phyloP scores from a whole-genome alignment of 768 basidiomycete genomes.

The Tylopilus felleus region DNA sequence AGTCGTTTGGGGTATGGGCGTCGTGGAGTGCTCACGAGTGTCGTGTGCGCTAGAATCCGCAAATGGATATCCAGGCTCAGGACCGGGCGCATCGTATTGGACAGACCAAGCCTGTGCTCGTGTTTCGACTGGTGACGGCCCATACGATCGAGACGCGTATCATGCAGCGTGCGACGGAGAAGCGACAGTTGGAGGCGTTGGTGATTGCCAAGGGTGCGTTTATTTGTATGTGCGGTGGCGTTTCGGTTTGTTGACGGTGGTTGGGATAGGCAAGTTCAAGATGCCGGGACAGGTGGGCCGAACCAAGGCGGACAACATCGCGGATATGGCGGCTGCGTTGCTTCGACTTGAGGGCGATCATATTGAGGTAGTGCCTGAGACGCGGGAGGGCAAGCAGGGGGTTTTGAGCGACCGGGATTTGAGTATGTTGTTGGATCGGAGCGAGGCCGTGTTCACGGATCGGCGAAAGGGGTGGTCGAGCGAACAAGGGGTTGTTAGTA shows the following conservation, averaged over 20 bases:
- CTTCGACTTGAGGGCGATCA: constrained; percentile 84
- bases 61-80: constrained; percentile 95
- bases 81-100: constrained; percentile 96
- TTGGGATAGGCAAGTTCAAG: constrained; percentile 70
- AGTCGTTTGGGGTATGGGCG: neutral
- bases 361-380: constrained; percentile 79
- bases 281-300: constrained; percentile 57
- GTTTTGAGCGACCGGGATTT: constrained; percentile 84
- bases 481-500: constrained; percentile 7
- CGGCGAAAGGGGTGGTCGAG: constrained; percentile 76
- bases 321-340: constrained; percentile 77
- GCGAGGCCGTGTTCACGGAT: constrained; percentile 66
- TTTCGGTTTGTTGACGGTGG: neutral
- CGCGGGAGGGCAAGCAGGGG: constrained; percentile 56
- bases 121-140: constrained; percentile 82
- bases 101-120: constrained; percentile 85
- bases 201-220: constrained; percentile 84
- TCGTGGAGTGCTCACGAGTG: constrained; percentile 1
- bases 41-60: constrained; percentile 72
- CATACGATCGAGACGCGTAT: constrained; percentile 93
- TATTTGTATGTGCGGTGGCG: too few species aligned
- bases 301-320: constrained; percentile 61
- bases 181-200: constrained; percentile 87
- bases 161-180: constrained; percentile 82
- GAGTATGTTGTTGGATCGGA: constrained; percentile 74